Evolutionary conservation across 345 rosid genomes (phyloP).

Genomic region (Iberis pinnata): DNA sequence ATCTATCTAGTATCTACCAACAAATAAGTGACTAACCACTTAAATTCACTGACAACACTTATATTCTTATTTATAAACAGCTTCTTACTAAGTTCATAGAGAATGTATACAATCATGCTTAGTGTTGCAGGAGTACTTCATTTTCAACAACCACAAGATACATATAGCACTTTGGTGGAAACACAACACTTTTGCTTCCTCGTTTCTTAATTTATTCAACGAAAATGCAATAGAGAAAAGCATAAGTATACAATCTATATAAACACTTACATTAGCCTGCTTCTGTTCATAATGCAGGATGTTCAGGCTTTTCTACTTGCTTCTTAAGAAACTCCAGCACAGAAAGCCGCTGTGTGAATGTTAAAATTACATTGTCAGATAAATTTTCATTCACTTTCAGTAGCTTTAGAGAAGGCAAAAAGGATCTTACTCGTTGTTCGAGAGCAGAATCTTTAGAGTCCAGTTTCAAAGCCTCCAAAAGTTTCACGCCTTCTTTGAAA

Average conservation of each 20-base stretch:
- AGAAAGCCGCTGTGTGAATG: constrained; percentile 50
- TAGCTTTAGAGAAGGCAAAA: not conserved
- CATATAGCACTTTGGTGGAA: constrained; percentile 17
- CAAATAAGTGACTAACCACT: constrained; percentile 3
- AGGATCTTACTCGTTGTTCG: constrained; percentile 59
- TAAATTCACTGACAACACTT: not conserved
- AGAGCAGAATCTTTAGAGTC: constrained; percentile 62
- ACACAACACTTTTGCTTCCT: constrained; percentile 8
- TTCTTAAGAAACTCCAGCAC: constrained; percentile 70
- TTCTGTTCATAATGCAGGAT: constrained; percentile 20
- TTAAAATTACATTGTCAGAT: constrained; percentile 8
- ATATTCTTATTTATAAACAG: constrained; percentile 9
- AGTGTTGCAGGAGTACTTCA: constrained; percentile 9
- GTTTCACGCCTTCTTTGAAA: constrained; percentile 72
- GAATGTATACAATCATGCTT: constrained; percentile 18
- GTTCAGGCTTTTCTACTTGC: constrained; percentile 55
- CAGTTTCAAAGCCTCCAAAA: constrained; percentile 60
- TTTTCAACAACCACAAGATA: constrained; percentile 24
- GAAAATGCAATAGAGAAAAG: constrained; percentile 7
- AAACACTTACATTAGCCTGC: constrained; percentile 6
- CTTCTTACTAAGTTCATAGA: constrained; percentile 10
- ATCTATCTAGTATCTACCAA: too few relatives aligned
- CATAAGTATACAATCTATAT: constrained; percentile 11
- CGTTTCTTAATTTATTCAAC: constrained; percentile 19
- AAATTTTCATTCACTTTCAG: not conserved